Conservation (phyloP, 23 red algal species). For the Gracilaria caudata region DNA sequence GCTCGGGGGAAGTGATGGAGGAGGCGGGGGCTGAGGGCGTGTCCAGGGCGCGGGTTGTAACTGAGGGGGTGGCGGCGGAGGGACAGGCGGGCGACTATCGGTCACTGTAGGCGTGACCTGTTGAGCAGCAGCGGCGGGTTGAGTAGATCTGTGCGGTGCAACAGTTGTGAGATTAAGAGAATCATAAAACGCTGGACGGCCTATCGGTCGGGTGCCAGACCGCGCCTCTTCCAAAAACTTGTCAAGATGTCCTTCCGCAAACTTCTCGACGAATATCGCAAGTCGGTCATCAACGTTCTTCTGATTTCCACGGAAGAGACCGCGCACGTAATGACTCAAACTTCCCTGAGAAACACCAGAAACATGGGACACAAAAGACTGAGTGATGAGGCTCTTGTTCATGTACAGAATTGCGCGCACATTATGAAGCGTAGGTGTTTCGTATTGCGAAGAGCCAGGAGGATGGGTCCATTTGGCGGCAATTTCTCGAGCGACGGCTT, state of each 20-base stretch:
- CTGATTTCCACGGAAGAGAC: slow-evolving; percentile 67
- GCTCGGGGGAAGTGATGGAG: slow-evolving; percentile 10
- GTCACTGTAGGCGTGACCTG: not conserved
- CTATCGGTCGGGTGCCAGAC: slow-evolving; percentile 37
- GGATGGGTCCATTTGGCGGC: slow-evolving; percentile 42
- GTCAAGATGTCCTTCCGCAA: slow-evolving; percentile 45
- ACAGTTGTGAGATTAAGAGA: slow-evolving; percentile 22
- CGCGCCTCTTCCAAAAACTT: slow-evolving; percentile 47
- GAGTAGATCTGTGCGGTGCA: slow-evolving; percentile 9
- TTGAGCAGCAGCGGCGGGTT: not conserved
- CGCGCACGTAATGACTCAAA: slow-evolving; percentile 57
- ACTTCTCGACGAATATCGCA: slow-evolving; percentile 49
- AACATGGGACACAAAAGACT: slow-evolving; percentile 61
- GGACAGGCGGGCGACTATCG: slow-evolving; percentile 34
- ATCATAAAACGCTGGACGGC: slow-evolving; percentile 25
- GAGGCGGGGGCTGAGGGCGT: slow-evolving; percentile 26
- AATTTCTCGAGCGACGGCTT: slow-evolving; percentile 38
- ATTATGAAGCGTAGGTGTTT: slow-evolving; percentile 54
- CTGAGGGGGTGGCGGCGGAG: slow-evolving; percentile 53
- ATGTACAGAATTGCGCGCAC: slow-evolving; percentile 61
- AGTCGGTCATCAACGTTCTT: slow-evolving; percentile 53
- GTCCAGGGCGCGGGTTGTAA: slow-evolving; percentile 55
- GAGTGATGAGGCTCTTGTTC: slow-evolving; percentile 58
- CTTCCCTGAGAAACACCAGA: slow-evolving; percentile 58
- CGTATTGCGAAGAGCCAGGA: slow-evolving; percentile 40